Base-by-base conservation (phyloP, 345 rosid genomes). In the Nephelium lappaceum region DNA sequence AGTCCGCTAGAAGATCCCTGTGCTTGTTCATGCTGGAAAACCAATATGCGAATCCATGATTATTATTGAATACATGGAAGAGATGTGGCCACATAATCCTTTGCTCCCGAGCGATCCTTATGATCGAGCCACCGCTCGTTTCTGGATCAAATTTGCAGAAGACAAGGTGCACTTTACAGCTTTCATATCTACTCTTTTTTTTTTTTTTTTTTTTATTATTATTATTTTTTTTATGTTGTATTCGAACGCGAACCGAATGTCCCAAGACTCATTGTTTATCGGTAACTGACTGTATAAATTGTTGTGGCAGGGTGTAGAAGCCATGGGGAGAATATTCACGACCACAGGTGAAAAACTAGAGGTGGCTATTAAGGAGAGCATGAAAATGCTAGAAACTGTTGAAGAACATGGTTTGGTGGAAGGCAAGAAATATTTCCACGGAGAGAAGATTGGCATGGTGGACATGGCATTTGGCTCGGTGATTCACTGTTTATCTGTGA, bases 321-420 rank as follows among this genome's bases (percentile, higher is more conserved):
- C 51, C 11, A 78, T 45, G 51, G 8, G 82, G 85, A 62, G 10
- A 31, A 11, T 75, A 31, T 75, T 31, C 36, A 10, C 24, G 8
- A 39, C 31, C 61, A 49, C 42, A 5, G 8, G 66, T 11, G 36
- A 31, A 31, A 74, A 77, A 5, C 43, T 39, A 8, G 58, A 68
- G 67, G 42, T 55, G 12, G 67, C 45, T 9, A 12, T 10, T 11
- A 77, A 68, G 58, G 74, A 68, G 1, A 3, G 41, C 21, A 7
- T 14, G 24, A 66, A 53, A 77, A 41, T 68, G 66, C 58, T 68
- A 10, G 19, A 69, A 69, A 69, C 18, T 7, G 11, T 58, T 5
- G 74, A 77, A 69, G 68, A 77, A 60, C 66, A 24, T 15, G 19
- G 58, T 31, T 60, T 60, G 8, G 36, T 31, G 36, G 74, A 73